Conservation (phyloP, 2,329 filamentous ascomycete species). For the Aspergillus sp. region DNA sequence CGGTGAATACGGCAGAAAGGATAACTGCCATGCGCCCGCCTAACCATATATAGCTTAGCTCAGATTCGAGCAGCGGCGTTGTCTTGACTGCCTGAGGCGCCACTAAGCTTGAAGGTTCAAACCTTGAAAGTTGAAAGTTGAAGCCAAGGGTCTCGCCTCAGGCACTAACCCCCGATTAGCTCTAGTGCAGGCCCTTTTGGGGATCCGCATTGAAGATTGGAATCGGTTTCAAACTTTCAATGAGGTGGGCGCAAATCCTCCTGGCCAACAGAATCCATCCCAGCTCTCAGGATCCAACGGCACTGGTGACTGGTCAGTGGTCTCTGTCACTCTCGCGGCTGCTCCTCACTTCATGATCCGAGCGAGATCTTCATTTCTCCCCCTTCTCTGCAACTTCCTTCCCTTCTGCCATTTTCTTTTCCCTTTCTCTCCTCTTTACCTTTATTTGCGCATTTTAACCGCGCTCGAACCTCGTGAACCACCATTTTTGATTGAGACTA, state of each 20-base stretch:
- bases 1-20: not conserved
- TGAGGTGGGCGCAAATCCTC: conserved; percentile 11
- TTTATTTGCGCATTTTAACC: conserved; percentile 1
- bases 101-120: not conserved
- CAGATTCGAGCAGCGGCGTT: not conserved
- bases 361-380: conserved; percentile 10
- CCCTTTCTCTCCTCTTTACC: not conserved
- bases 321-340: not conserved
- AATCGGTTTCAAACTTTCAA: conserved; percentile 4
- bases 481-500: conserved; percentile 5
- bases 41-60: not conserved
- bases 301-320: not conserved
- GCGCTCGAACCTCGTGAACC: not conserved
- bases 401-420: not conserved
- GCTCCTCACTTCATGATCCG: conserved; percentile 9
- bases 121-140: not conserved
- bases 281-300: conserved; percentile 1
- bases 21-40: not conserved
- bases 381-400: conserved; percentile 3
- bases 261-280: conserved; percentile 17
- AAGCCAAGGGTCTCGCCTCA: conserved; percentile 12
- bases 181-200: conserved; percentile 14
- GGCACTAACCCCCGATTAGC: conserved; percentile 11
- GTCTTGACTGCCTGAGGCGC: conserved; percentile 12
- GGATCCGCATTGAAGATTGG: conserved; percentile 11